These are phyloP conservation scores for Tylopilus rubrobrunneus DNA, from an alignment of 768 basidiomycete species.

Conservation along the genomic window DNA sequence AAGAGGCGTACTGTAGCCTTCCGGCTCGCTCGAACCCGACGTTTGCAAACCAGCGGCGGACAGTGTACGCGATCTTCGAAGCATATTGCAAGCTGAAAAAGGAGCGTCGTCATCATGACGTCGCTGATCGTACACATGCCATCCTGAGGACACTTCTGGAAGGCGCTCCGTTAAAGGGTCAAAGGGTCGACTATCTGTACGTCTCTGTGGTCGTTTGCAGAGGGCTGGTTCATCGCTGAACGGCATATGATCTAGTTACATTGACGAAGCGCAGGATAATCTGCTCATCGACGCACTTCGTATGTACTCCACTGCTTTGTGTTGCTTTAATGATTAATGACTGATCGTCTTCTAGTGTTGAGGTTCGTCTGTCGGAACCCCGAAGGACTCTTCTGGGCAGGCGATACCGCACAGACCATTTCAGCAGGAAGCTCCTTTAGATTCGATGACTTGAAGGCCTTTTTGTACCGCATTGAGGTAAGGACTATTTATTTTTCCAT, in stretches of 20 bases:
- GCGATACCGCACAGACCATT: conserved; percentile 78
- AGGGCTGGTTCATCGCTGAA: background rate
- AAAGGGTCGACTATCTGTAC: conserved; percentile 54
- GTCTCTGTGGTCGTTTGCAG: conserved; percentile 11
- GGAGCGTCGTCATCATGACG: conserved; percentile 43
- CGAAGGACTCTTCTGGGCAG: conserved; percentile 72
- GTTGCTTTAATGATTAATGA: too few species aligned
- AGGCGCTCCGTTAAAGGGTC: conserved; percentile 32
- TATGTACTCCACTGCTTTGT: conserved; percentile 27
- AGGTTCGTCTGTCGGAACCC: conserved; percentile 59
- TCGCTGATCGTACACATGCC: conserved; percentile 59
- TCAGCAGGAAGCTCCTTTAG: conserved; percentile 68
- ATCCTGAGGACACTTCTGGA: conserved; percentile 38
- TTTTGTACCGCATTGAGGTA: conserved; percentile 61
- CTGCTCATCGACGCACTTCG: conserved; percentile 60
- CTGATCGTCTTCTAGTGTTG: conserved; percentile 43
- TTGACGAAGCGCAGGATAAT: conserved; percentile 75
- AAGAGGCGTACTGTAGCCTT: conserved; percentile 42
- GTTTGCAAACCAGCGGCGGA: conserved; percentile 47
- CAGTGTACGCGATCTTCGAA: conserved; percentile 52
- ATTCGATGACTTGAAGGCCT: conserved; percentile 69
- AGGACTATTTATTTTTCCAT: background rate
- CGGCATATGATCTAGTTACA: conserved; percentile 39
- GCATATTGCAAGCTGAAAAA: conserved; percentile 47
- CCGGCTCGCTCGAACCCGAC: conserved; percentile 51